Percentiles rank a stretch among this genome's conserved stretches.
Evolutionary conservation across 306 rosid genomes (phyloP).

Genomic region (Canavalia gladiata): DNA sequence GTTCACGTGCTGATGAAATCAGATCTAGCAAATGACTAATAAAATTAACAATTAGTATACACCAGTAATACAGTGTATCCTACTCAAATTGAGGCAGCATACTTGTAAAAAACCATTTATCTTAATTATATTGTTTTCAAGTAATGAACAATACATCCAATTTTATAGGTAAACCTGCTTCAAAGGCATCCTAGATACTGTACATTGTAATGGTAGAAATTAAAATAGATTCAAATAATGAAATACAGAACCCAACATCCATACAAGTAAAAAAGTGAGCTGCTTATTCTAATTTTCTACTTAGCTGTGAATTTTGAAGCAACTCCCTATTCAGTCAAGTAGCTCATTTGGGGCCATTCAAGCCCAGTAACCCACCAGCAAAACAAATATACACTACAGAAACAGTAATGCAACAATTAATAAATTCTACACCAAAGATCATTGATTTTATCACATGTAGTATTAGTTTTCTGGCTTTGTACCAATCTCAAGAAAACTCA

Average conservation of each 20-base stretch:
- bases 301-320: not conserved
- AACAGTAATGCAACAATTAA: not conserved
- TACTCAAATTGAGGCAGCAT: constrained; percentile 9
- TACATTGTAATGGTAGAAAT: not conserved
- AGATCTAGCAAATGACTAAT: constrained; percentile 15
- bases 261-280: not conserved
- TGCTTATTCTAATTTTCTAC: not conserved
- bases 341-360: constrained; percentile 8
- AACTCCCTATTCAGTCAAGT: constrained; percentile 10
- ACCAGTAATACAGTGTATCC: constrained; percentile 16
- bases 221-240: constrained; percentile 3
- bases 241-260: not conserved
- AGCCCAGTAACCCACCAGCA: constrained; percentile 24
- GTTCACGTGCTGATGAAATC: constrained; percentile 11
- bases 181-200: not conserved
- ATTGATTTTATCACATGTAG: not conserved
- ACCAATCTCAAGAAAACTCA: constrained; percentile 29
- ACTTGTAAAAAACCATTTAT: not conserved
- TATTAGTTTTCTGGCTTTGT: not conserved
- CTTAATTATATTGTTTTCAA: not conserved
- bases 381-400: not conserved
- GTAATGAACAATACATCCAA: not conserved
- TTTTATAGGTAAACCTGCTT: not conserved
- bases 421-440: constrained; percentile 7
- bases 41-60: constrained; percentile 19